Percentiles rank a stretch among this genome's conserved stretches.
Conservation (phyloP, 2,329 filamentous ascomycete genomes). For the Elsinoe australis region DNA sequence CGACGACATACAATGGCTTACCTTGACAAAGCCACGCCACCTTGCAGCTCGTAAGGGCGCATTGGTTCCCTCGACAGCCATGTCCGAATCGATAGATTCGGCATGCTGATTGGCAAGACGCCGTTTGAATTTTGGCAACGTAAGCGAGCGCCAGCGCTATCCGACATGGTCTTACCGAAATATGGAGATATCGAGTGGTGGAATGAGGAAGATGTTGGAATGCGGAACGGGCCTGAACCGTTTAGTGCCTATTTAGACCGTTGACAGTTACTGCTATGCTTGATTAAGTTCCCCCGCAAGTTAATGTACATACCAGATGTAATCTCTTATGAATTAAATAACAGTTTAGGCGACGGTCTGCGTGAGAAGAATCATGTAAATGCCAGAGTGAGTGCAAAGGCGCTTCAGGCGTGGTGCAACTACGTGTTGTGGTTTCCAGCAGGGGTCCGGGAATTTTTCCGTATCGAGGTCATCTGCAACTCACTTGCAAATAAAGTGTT, state of each 20-base stretch:
- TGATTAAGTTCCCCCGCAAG: background rate
- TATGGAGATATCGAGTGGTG: background rate
- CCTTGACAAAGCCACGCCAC: background rate
- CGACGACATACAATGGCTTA: background rate
- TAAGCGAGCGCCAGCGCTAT: background rate
- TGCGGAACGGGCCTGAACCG: background rate
- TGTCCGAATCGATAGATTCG: slow-evolving; percentile 1
- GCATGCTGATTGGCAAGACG: background rate
- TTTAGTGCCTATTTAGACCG: slow-evolving; percentile 5
- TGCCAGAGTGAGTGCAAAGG: too few relatives aligned
- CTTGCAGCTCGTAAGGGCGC: background rate
- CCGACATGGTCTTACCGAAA: slow-evolving; percentile 1
- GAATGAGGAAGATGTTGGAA: background rate
- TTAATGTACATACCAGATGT: background rate
- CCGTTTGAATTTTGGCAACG: slow-evolving; percentile 1
- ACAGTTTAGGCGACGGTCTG: too few relatives aligned
- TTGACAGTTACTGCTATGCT: background rate
- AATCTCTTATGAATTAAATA: background rate
- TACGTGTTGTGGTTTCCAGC: too few relatives aligned
- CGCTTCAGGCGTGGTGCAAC: too few relatives aligned
- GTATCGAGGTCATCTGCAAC: background rate
- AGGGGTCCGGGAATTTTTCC: too few relatives aligned
- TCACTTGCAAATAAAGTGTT: slow-evolving; percentile 8
- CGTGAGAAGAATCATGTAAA: too few relatives aligned
- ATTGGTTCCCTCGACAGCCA: slow-evolving; percentile 11